Evolutionary conservation across 306 rosid genomes (phyloP), one percentile per base, ranked within the genome.

Genomic region (Lotus japonicus): DNA sequence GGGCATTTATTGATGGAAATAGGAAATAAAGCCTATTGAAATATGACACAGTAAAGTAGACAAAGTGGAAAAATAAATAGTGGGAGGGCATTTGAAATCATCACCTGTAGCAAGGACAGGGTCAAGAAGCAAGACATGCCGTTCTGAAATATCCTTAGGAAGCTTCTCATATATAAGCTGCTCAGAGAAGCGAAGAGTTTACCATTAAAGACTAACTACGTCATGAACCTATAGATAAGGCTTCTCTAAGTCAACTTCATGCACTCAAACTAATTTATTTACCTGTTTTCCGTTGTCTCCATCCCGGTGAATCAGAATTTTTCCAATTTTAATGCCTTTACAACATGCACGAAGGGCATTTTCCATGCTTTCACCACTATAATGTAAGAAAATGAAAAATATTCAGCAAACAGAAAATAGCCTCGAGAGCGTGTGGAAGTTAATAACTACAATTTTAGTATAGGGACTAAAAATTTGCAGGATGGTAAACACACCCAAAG

Each of bases 291-390:
- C 99, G 13, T 94, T 60, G 65, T 92, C 99, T 76, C 99, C 99
- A 83, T 82, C 99, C 9, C 99, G 94, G 74, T 94, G 99, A 75
- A 94, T 94, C 77, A 94, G 83, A 73, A 94, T 94, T 85, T 94
- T 94, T 71, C 99, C 99, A 78, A 94, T 94, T 82, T 94, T 94
- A 52, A 94, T 94, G 65, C 99, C 97, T 77, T 94, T 94, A 85
- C 99, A 94, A 73, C 99, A 90, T 68, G 99, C 96, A 65, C 97
- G 97, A 64, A 94, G 73, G 12, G 98, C 98, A 70, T 89, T 92
- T 85, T 92, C 98, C 98, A 92, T 92, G 86, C 98, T 92, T 81
- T 90, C 99, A 69, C 99, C 99, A 85, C 99, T 94, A 35, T 33
- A 52, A 78, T 44, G 68, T 36, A 81, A 76, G 68, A 78, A 73